A percentile compares a stretch with the other conserved stretches of the same genome.
These are phyloP conservation scores for Candida glucosophila DNA, from an alignment of 1,139 yeast species.

Conservation along the genomic window DNA sequence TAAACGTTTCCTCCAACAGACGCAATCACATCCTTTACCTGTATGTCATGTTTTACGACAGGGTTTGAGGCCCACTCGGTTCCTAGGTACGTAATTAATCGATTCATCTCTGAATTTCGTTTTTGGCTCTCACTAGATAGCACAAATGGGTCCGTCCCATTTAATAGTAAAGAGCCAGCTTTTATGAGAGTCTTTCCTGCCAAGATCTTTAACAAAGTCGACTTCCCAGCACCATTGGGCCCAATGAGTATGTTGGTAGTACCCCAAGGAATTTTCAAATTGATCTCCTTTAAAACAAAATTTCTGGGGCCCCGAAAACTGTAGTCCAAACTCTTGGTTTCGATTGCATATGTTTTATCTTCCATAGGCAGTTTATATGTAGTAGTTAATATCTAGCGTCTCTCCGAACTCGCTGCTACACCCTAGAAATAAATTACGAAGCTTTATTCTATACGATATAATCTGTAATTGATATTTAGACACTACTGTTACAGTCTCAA, in stretches of 20 bases:
- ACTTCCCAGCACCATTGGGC: slow-evolving; percentile 96
- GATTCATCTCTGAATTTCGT: slow-evolving; percentile 37
- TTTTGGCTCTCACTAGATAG: slow-evolving; percentile 40
- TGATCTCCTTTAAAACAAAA: slow-evolving; percentile 62
- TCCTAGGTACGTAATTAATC: slow-evolving; percentile 67
- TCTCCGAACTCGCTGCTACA: too few species aligned
- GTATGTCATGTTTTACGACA: slow-evolving; percentile 81
- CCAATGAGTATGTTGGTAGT: slow-evolving; percentile 77
- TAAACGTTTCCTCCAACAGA: slow-evolving; percentile 77
- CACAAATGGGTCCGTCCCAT: slow-evolving; percentile 82
- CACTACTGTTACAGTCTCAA: too few species aligned
- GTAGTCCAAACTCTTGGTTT: slow-evolving; percentile 59
- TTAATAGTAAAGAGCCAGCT: slow-evolving; percentile 57
- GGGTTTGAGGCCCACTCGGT: slow-evolving; percentile 97
- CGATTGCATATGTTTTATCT: slow-evolving; percentile 40
- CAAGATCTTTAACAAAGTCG: slow-evolving; percentile 71
- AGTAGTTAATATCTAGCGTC: too few species aligned
- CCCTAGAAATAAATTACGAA: too few species aligned
- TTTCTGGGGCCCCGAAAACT: slow-evolving; percentile 54
- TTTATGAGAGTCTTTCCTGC: slow-evolving; percentile 89
- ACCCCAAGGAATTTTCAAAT: slow-evolving; percentile 55
- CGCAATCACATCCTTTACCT: slow-evolving; percentile 67
- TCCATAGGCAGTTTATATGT: too few species aligned
- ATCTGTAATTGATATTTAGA: too few species aligned
- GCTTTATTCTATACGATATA: slow-evolving; percentile 1